These are phyloP conservation scores for Cajanus cajan DNA, from an alignment of 306 rosid species.

Conservation along the genomic window DNA sequence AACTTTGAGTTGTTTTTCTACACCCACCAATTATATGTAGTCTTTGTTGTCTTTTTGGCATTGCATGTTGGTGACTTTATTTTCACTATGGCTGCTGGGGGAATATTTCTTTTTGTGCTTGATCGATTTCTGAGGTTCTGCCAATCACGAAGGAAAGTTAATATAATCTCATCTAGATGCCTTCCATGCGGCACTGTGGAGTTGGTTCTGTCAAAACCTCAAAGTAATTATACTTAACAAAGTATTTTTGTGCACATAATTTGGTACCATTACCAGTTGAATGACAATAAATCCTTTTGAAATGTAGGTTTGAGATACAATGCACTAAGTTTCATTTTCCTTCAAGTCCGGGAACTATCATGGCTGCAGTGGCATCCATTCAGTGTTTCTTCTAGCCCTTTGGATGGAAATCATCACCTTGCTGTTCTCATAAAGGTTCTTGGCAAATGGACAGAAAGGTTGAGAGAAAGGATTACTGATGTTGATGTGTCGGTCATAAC, in stretches of 20 bases:
- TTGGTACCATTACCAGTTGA: background rate
- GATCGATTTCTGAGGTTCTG: conserved; percentile 89
- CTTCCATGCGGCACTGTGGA: conserved; percentile 92
- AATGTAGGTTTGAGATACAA: conserved; percentile 73
- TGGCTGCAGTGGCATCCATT: conserved; percentile 99
- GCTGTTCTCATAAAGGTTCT: conserved; percentile 86
- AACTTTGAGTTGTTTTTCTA: conserved; percentile 91
- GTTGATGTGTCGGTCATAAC: conserved; percentile 41
- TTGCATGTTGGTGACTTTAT: conserved; percentile 85
- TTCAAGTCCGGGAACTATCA: conserved; percentile 81
- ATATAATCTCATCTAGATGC: conserved; percentile 68
- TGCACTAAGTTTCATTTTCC: conserved; percentile 89
- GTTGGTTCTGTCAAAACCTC: conserved; percentile 78
- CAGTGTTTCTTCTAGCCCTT: conserved; percentile 91
- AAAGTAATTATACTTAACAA: conserved; percentile 45
- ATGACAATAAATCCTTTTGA: conserved; percentile 25
- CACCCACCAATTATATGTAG: conserved; percentile 82
- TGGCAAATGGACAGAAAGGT: conserved; percentile 75
- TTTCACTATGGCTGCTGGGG: conserved; percentile 75
- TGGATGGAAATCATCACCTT: conserved; percentile 81
- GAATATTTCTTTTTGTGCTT: conserved; percentile 71
- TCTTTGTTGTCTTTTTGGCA: conserved; percentile 72
- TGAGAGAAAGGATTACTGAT: conserved; percentile 49
- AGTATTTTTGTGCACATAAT: background rate
- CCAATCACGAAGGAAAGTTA: conserved; percentile 75